Percentiles rank a stretch among this genome's conserved stretches.
phyloP scores from a whole-genome alignment of 495 filamentous ascomycete genomes.

The Tuber borchii region DNA sequence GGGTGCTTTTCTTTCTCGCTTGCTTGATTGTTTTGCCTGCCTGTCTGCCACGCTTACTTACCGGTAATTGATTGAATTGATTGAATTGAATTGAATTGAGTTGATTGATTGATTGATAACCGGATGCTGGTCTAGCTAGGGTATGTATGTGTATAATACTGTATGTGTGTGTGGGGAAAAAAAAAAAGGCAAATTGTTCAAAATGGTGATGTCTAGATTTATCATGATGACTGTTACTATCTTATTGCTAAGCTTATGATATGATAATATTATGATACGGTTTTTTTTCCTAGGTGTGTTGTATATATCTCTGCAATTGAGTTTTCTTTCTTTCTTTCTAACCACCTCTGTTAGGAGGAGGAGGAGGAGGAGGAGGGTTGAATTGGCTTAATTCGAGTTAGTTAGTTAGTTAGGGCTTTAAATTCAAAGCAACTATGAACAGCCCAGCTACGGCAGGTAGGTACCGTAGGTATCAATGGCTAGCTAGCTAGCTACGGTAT shows the following conservation, averaged over 20 bases:
- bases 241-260: not conserved
- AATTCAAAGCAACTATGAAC: not conserved
- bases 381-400: no score
- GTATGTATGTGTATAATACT: not conserved
- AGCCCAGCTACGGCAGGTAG: not conserved
- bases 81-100: not conserved
- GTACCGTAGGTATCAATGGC: no score
- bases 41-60: not conserved
- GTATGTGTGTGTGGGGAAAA: not conserved
- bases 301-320: not conserved
- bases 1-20: not conserved
- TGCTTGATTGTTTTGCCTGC: not conserved
- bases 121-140: not conserved
- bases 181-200: not conserved
- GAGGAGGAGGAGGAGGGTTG: no score
- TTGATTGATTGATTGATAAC: not conserved
- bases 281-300: not conserved
- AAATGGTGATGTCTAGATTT: conserved; percentile 5
- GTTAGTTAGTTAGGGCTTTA: no score
- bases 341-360: no score
- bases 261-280: no score
- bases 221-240: not conserved
- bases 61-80: not conserved
- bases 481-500: no score
- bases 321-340: not conserved